Conservation (phyloP, 192 early-diverging fungal species). For the Chytriomyces sp. region DNA sequence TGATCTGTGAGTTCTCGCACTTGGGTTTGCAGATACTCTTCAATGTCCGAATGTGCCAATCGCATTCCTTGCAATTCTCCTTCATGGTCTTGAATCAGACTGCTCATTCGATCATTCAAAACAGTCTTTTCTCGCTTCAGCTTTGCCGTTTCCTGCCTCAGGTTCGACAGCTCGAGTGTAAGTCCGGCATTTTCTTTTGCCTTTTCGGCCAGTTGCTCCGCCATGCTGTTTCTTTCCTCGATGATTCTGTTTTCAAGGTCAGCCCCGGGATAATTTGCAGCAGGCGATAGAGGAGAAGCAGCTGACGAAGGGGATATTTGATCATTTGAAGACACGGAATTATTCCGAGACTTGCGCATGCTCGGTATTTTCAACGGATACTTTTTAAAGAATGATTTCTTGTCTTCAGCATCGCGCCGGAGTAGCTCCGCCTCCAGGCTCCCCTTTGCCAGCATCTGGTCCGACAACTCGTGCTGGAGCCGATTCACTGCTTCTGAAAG, state of each 20-base stretch:
- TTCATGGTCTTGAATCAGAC: constrained; percentile 10
- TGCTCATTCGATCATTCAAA: background rate
- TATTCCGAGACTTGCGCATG: background rate
- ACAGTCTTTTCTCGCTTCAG: background rate
- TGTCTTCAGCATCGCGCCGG: background rate
- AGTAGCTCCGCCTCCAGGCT: constrained; percentile 20
- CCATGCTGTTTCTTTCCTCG: constrained; percentile 20
- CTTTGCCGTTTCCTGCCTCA: background rate
- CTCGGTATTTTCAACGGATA: background rate
- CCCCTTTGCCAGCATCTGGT: constrained; percentile 28
- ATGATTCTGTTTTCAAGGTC: constrained; percentile 12
- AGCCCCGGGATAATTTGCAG: background rate
- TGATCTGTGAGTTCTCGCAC: constrained; percentile 37
- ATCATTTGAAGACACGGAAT: background rate
- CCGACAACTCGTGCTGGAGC: constrained; percentile 15
- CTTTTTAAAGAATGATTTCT: background rate
- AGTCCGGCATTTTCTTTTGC: constrained; percentile 11
- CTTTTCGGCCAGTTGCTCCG: constrained; percentile 6
- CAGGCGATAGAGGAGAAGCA: background rate
- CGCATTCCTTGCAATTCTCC: constrained; percentile 16
- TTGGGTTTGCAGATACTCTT: constrained; percentile 37
- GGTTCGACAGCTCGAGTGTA: constrained; percentile 10
- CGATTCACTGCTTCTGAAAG: constrained; percentile 5
- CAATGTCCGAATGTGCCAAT: constrained; percentile 25
- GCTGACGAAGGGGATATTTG: background rate